phyloP scores from a whole-genome alignment of 192 early-diverging fungal species.

The Chytriomyces confervae region DNA sequence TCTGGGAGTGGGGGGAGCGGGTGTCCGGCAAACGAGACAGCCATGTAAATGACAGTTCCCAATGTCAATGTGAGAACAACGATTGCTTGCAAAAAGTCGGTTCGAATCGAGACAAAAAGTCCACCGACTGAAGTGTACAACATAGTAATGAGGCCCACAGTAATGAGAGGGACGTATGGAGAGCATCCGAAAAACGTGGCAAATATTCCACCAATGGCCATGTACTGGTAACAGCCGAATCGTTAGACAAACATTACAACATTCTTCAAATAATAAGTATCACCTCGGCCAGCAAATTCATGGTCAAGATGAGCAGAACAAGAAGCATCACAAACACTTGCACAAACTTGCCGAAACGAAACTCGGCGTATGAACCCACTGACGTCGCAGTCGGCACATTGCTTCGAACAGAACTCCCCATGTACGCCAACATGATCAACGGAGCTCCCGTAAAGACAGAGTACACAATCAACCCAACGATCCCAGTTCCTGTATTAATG shows the following conservation, averaged over 20 bases:
- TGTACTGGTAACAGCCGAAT: slow-evolving; percentile 39
- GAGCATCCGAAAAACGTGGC: slow-evolving; percentile 37
- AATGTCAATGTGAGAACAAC: slow-evolving; percentile 37
- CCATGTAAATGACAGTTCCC: slow-evolving; percentile 48
- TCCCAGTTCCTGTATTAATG: slow-evolving; percentile 39
- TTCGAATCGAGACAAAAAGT: slow-evolving; percentile 54
- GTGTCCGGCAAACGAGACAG: slow-evolving; percentile 39
- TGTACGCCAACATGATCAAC: slow-evolving; percentile 46
- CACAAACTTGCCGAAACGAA: slow-evolving; percentile 46
- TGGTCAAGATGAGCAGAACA: slow-evolving; percentile 50
- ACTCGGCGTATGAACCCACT: slow-evolving; percentile 34
- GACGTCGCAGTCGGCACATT: slow-evolving; percentile 43
- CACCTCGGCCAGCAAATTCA: slow-evolving; percentile 5
- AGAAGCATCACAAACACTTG: slow-evolving; percentile 46
- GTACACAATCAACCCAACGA: slow-evolving; percentile 49
- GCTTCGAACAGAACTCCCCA: slow-evolving; percentile 40
- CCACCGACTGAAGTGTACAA: slow-evolving; percentile 55
- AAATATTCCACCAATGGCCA: slow-evolving; percentile 49
- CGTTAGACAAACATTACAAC: slow-evolving; percentile 7
- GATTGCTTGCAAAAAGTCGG: slow-evolving; percentile 52
- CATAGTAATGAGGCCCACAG: slow-evolving; percentile 52
- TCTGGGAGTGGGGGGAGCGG: slow-evolving; percentile 35
- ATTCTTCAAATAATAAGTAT: background rate
- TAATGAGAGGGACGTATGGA: slow-evolving; percentile 45
- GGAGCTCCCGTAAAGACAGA: slow-evolving; percentile 50